Percentiles rank a stretch among this genome's conserved stretches.
Evolutionary conservation across 2,329 filamentous ascomycete genomes (phyloP).

Genomic region (Tolypocladium endophyticum): DNA sequence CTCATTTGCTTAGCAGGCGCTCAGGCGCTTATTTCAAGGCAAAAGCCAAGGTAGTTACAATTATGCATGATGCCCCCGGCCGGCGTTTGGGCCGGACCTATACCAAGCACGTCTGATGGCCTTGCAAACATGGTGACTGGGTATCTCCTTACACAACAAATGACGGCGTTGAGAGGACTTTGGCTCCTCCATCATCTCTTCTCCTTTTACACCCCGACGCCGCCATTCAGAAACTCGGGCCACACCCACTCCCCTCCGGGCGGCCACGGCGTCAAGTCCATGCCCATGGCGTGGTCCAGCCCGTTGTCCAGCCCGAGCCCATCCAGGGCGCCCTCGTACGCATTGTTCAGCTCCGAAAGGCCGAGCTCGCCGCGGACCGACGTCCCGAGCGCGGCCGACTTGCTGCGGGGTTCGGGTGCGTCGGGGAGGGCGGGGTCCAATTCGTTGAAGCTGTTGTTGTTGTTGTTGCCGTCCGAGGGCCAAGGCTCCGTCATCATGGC

Average conservation of each 20-base stretch:
- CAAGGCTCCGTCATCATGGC: constrained; percentile 5
- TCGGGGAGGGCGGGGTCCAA: background rate
- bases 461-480: background rate
- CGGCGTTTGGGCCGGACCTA: background rate
- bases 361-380: constrained; percentile 17
- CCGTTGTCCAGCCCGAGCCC: constrained; percentile 34
- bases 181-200: background rate
- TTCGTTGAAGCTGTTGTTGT: background rate
- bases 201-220: constrained; percentile 15
- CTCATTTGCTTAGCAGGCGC: background rate
- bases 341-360: constrained; percentile 35
- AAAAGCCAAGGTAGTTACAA: background rate
- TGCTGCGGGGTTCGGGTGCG: background rate
- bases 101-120: background rate
- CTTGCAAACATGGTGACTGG: background rate
- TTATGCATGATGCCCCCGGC: background rate
- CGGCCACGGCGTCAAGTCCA: constrained; percentile 26
- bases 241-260: constrained; percentile 19
- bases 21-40: background rate
- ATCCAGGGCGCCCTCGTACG: constrained; percentile 38
- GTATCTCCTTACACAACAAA: background rate
- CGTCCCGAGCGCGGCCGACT: constrained; percentile 6
- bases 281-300: constrained; percentile 29
- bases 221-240: constrained; percentile 21
- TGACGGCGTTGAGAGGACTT: background rate